These are phyloP conservation scores for Backusella liffmaniae DNA, from an alignment of 192 early-diverging fungal species.

Conservation along the genomic window DNA sequence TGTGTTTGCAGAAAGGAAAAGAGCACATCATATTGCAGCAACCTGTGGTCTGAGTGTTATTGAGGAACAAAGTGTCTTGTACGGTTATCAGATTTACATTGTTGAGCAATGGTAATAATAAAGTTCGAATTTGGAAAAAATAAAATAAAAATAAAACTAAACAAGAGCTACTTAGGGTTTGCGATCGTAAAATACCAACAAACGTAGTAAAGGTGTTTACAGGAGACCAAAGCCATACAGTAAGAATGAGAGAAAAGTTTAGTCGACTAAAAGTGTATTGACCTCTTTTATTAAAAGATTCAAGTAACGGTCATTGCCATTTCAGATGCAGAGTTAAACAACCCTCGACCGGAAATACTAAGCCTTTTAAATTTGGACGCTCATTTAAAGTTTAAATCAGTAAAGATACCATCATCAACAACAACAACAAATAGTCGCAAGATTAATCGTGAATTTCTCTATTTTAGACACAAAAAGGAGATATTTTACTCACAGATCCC, in stretches of 20 bases:
- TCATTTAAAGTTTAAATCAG: slow-evolving; percentile 35
- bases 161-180: slow-evolving; percentile 31
- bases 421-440: no score
- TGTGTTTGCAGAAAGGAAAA: slow-evolving; percentile 38
- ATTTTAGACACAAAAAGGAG: slow-evolving; percentile 44
- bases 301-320: slow-evolving; percentile 39
- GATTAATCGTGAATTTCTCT: background rate
- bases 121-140: background rate
- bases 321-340: slow-evolving; percentile 26
- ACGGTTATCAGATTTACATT: slow-evolving; percentile 47
- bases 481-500: slow-evolving; percentile 47
- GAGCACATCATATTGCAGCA: slow-evolving; percentile 22
- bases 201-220: slow-evolving; percentile 49
- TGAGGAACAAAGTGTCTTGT: slow-evolving; percentile 22
- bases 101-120: slow-evolving; percentile 47
- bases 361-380: slow-evolving; percentile 23
- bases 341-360: slow-evolving; percentile 31
- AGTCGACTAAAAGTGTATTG: background rate
- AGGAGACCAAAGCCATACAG: slow-evolving; percentile 36
- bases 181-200: slow-evolving; percentile 34
- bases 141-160: background rate
- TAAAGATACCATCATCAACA: slow-evolving; percentile 12
- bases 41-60: slow-evolving; percentile 27
- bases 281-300: slow-evolving; percentile 26
- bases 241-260: background rate